These are phyloP conservation scores for Phytopythium litorale DNA, from an alignment of 352 stramenopile genomes.

Conservation along the genomic window DNA sequence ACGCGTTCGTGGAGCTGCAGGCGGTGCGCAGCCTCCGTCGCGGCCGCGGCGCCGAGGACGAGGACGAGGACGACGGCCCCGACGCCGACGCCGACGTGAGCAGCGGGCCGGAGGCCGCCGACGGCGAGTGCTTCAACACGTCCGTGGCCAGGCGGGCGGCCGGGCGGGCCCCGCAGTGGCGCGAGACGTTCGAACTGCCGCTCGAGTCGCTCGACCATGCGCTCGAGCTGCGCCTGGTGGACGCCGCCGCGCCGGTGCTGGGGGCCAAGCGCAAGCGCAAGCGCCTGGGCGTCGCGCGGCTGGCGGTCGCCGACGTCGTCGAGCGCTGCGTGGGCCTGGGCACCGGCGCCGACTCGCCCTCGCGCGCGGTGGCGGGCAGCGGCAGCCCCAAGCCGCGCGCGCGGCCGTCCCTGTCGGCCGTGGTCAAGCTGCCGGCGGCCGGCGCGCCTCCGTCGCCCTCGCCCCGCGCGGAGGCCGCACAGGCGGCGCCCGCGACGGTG, in stretches of 20 bases:
- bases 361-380: neutral
- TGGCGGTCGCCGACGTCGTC: slow-evolving; percentile 48
- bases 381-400: neutral
- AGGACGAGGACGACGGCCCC: neutral
- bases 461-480: neutral
- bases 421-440: neutral
- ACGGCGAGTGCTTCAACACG: slow-evolving; percentile 33
- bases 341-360: slow-evolving; percentile 8
- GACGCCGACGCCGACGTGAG: neutral
- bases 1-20: slow-evolving; percentile 23
- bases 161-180: slow-evolving; percentile 56
- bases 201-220: slow-evolving; percentile 43
- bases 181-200: slow-evolving; percentile 53
- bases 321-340: slow-evolving; percentile 16
- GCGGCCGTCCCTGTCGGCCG: neutral
- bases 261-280: slow-evolving; percentile 22
- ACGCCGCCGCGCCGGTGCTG: slow-evolving; percentile 34
- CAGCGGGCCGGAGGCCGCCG: slow-evolving; percentile 1
- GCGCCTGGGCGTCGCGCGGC: slow-evolving; percentile 42
- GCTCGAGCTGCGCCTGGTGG: slow-evolving; percentile 45
- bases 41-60: neutral
- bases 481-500: neutral
- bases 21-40: neutral
- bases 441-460: neutral
- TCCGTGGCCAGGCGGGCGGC: slow-evolving; percentile 43